Percentiles rank a stretch among this genome's conserved stretches.
phyloP scores from a whole-genome alignment of 2,329 filamentous ascomycete species.

The Alternaria conjuncta region DNA sequence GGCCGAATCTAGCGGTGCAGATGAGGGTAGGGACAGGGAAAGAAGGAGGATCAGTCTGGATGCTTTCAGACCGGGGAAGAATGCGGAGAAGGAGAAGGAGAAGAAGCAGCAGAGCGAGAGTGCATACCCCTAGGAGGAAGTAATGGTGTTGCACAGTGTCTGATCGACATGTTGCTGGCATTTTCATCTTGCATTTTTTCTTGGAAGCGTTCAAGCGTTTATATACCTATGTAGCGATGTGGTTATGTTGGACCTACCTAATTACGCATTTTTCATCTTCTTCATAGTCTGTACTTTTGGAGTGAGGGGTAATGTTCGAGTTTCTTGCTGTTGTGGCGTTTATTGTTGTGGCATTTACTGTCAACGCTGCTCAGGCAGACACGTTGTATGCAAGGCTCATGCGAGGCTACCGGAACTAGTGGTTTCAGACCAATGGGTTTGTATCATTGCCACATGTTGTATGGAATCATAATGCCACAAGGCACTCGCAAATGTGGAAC shows the following conservation, averaged over 20 bases:
- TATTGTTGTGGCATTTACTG: no score
- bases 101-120: background rate
- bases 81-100: background rate
- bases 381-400: background rate
- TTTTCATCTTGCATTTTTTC: background rate
- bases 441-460: background rate
- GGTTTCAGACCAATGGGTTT: background rate
- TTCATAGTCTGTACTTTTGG: background rate
- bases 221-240: slow-evolving; percentile 3
- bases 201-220: slow-evolving; percentile 23
- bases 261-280: background rate
- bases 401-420: background rate
- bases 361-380: background rate
- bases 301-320: background rate
- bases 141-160: background rate
- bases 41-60: slow-evolving; percentile 28
- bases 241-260: slow-evolving; percentile 4
- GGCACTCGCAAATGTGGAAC: no score
- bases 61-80: slow-evolving; percentile 6
- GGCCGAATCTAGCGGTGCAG: slow-evolving; percentile 11
- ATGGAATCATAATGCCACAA: no score
- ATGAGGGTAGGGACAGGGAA: slow-evolving; percentile 21
- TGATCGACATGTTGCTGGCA: background rate
- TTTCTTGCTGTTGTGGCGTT: background rate
- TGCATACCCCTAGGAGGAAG: background rate